A percentile compares a stretch with the other conserved stretches of the same genome.
These are phyloP conservation scores for Tulasnella sp. DNA, from an alignment of 768 basidiomycete species.

Conservation along the genomic window DNA sequence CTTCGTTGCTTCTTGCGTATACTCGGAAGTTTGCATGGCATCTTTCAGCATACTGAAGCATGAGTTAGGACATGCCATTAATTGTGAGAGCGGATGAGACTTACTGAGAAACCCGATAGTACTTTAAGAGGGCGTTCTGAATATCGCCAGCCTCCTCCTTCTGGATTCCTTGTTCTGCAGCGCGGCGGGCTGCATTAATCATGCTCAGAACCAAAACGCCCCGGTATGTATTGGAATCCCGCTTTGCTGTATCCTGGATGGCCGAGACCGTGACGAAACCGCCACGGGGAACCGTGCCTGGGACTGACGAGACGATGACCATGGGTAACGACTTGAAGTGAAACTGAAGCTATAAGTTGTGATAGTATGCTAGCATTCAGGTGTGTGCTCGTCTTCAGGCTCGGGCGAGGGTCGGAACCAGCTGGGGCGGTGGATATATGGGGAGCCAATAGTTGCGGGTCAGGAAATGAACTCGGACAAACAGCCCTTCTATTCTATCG, in stretches of 20 bases:
- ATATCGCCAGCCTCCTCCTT: slow-evolving; percentile 16
- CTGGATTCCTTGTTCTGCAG: slow-evolving; percentile 27
- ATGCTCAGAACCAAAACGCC: slow-evolving; percentile 48
- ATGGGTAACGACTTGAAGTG: not conserved
- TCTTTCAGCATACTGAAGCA: slow-evolving; percentile 34
- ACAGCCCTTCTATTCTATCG: not conserved
- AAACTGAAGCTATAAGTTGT: too few relatives aligned
- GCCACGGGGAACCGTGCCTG: slow-evolving; percentile 4
- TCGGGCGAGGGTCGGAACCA: not conserved
- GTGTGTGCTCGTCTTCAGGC: not conserved
- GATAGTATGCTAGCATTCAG: too few relatives aligned
- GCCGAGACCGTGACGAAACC: slow-evolving; percentile 5
- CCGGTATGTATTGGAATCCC: slow-evolving; percentile 39
- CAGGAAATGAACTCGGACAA: not conserved
- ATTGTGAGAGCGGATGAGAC: not conserved
- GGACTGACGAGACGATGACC: slow-evolving; percentile 10
- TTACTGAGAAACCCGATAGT: slow-evolving; percentile 12
- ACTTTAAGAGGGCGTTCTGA: slow-evolving; percentile 13
- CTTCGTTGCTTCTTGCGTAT: slow-evolving; percentile 37
- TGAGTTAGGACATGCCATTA: not conserved
- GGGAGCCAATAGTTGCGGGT: not conserved
- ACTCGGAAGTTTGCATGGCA: slow-evolving; percentile 41
- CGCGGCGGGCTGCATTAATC: slow-evolving; percentile 48
- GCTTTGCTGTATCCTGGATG: slow-evolving; percentile 38
- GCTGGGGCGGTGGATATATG: not conserved